phyloP scores from a whole-genome alignment of 83 land plant genomes.

The Thuja plicata region DNA sequence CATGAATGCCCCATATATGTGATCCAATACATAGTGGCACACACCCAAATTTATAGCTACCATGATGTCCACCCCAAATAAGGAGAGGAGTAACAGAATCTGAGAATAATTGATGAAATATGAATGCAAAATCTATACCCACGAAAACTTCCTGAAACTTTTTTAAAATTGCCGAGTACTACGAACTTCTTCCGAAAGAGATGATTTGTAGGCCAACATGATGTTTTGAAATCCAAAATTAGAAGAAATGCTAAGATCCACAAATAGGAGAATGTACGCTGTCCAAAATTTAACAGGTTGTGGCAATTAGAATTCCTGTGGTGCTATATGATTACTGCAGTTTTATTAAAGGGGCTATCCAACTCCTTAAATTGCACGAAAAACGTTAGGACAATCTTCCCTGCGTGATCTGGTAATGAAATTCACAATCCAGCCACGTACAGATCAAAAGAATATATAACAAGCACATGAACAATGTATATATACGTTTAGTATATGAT shows the following conservation, averaged over 20 bases:
- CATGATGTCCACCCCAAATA: constrained; percentile 29
- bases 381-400: background rate
- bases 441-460: background rate
- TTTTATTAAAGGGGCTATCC: background rate
- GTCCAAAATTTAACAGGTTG: background rate
- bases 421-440: background rate
- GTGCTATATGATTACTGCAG: background rate
- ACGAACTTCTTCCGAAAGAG: background rate
- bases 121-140: background rate
- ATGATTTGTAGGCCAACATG: background rate
- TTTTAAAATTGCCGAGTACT: background rate
- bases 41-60: constrained; percentile 76
- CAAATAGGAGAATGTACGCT: background rate
- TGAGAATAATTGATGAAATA: background rate
- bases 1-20: constrained; percentile 81
- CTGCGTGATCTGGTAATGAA: background rate
- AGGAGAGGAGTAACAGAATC: background rate
- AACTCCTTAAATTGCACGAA: background rate
- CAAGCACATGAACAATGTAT: background rate
- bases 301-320: background rate
- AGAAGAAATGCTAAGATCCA: background rate
- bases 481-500: background rate
- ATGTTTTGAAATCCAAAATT: background rate
- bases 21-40: constrained; percentile 87
- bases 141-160: background rate